Evolutionary conservation across 352 stramenopile genomes (phyloP), one percentile per base, ranked within the genome.

Genomic region (Pythium chondricola): DNA sequence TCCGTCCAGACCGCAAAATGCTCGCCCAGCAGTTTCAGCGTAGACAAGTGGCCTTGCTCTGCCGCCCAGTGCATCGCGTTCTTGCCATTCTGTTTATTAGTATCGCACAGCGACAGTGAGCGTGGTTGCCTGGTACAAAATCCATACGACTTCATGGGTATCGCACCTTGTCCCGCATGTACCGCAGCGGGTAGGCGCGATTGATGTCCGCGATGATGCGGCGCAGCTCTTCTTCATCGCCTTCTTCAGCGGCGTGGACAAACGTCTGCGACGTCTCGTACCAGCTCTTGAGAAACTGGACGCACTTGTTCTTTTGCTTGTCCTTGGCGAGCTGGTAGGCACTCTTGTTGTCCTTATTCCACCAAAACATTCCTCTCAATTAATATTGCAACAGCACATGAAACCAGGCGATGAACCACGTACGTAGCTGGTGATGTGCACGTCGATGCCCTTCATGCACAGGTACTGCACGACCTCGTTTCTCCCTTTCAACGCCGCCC

Each of bases 241-340:
- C 83, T 46, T 88, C 78, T 60, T 94, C 83, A 9, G 83, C 83
- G 1, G 76, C 78, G 46, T 89, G 80, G 17, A 92, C 72, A 39
- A 94, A 92, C 69, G 82, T 86, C 75, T 93, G 79, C 25, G 83
- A 88, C 3, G 75, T 91, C 58, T 94, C 83, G 67, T 91, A 92
- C 83, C 83, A 94, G 45, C 44, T 85, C 67, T 91, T 88, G 14
- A 94, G 52, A 52, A 91, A 92, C 56, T 92, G 80, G 41, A 92
- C 82, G 26, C 78, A 91, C 40, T 87, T 83, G 40, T 84, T 77
- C 65, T 91, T 92, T 58, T 94, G 81, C 49, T 92, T 94, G 61
- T 94, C 83, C 50, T 92, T 94, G 17, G 83, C 83, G 27, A 94
- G 67, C 46, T 94, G 83, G 39, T 91, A 94, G 43, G 83, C 83